A percentile compares a stretch with the other conserved stretches of the same genome.
phyloP scores from a whole-genome alignment of 805 yeast species.

The Starmerella ratchasimensis region DNA sequence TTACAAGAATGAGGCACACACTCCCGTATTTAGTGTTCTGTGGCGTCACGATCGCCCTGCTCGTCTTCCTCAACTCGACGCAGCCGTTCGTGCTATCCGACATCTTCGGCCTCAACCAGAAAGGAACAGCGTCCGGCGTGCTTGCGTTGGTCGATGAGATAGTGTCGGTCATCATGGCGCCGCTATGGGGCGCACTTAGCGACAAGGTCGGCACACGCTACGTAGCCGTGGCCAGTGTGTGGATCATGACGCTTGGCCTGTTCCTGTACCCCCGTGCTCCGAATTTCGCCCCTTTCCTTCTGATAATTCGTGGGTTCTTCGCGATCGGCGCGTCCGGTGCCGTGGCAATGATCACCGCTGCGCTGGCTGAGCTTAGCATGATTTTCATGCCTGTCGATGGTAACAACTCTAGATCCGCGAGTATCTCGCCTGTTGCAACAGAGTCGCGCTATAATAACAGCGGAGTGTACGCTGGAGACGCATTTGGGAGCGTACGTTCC shows the following conservation, averaged over 20 bases:
- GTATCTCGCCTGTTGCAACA: too few relatives aligned
- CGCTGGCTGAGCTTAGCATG: constrained; percentile 35
- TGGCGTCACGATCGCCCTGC: constrained; percentile 30
- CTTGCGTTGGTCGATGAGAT: constrained; percentile 49
- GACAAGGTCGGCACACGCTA: constrained; percentile 51
- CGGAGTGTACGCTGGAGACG: too few relatives aligned
- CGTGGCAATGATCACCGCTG: constrained; percentile 47
- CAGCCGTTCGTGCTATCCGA: constrained; percentile 35
- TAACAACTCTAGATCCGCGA: too few relatives aligned
- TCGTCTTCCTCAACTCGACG: constrained; percentile 33
- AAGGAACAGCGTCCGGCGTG: constrained; percentile 37
- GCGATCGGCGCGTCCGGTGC: constrained; percentile 45
- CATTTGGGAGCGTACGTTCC: too few relatives aligned
- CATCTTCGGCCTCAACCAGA: constrained; percentile 23
- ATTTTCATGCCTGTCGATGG: background rate
- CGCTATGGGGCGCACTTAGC: constrained; percentile 48
- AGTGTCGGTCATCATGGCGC: constrained; percentile 39
- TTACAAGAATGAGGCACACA: constrained; percentile 1
- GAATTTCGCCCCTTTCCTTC: constrained; percentile 37
- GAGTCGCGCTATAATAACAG: too few relatives aligned
- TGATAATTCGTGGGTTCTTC: constrained; percentile 41
- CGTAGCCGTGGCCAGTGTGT: constrained; percentile 37
- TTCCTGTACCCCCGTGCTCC: constrained; percentile 37
- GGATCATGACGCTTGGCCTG: constrained; percentile 36
- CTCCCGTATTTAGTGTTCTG: constrained; percentile 28